A percentile compares a stretch with the other conserved stretches of the same genome.
phyloP scores from a whole-genome alignment of 352 stramenopile species.

The Globisporangium iwayamae region DNA sequence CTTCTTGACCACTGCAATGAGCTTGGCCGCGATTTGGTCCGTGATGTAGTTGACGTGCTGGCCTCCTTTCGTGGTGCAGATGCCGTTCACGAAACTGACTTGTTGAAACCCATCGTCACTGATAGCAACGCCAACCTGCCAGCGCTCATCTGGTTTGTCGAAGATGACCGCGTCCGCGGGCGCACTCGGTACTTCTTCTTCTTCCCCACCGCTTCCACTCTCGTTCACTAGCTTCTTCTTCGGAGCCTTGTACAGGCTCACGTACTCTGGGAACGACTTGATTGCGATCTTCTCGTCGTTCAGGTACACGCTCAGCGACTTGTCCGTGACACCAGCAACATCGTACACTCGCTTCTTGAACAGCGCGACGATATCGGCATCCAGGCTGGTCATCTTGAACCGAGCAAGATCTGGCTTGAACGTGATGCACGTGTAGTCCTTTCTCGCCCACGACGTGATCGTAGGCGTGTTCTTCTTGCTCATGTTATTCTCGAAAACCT shows the following conservation, averaged over 20 bases:
- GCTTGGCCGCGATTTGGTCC: constrained; percentile 86
- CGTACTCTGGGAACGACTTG: constrained; percentile 94
- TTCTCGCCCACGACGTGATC: constrained; percentile 79
- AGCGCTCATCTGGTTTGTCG: constrained; percentile 91
- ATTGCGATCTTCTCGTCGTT: constrained; percentile 93
- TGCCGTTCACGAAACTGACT: constrained; percentile 98
- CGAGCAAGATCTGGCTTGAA: constrained; percentile 95
- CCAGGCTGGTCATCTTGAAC: constrained; percentile 91
- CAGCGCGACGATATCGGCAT: constrained; percentile 92
- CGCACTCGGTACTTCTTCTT: not conserved
- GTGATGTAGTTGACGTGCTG: constrained; percentile 95
- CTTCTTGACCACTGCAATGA: constrained; percentile 92
- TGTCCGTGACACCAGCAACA: constrained; percentile 93
- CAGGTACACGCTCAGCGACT: constrained; percentile 90
- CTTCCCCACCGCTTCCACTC: constrained; percentile 11
- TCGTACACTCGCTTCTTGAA: constrained; percentile 98
- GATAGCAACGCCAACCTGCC: constrained; percentile 92
- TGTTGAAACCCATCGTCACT: constrained; percentile 94
- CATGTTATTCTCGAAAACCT: constrained; percentile 94
- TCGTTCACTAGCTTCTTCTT: constrained; percentile 21
- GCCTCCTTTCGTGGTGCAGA: constrained; percentile 95
- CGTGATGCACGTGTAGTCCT: constrained; percentile 95
- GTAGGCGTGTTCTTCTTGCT: constrained; percentile 80
- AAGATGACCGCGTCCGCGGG: constrained; percentile 74
- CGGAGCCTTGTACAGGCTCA: constrained; percentile 80